These are phyloP conservation scores for Xerocomellus amylosporus DNA, from an alignment of 768 basidiomycete genomes.

Conservation along the genomic window DNA sequence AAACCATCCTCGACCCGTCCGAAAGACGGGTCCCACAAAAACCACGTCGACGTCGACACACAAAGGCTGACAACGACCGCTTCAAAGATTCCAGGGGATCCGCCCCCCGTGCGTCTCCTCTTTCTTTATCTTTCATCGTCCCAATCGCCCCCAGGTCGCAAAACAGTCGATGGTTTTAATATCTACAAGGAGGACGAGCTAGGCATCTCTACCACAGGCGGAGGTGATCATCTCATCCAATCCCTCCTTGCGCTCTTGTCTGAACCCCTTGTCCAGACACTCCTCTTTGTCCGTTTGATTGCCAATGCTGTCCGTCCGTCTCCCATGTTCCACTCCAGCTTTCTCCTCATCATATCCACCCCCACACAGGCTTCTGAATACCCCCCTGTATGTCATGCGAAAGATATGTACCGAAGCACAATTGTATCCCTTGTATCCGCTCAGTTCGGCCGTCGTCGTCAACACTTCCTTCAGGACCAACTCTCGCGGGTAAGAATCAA, in stretches of 20 bases:
- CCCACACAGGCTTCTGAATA: slow-evolving; percentile 27
- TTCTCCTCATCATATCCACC: background rate
- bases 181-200: slow-evolving; percentile 85
- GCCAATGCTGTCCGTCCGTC: slow-evolving; percentile 81
- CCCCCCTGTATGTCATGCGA: background rate
- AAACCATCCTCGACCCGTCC: slow-evolving; percentile 70
- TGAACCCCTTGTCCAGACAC: slow-evolving; percentile 54
- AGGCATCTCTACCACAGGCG: slow-evolving; percentile 62
- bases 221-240: slow-evolving; percentile 50
- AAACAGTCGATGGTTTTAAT: slow-evolving; percentile 75
- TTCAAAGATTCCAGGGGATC: slow-evolving; percentile 78
- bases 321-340: background rate
- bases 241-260: slow-evolving; percentile 12
- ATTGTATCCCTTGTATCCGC: slow-evolving; percentile 1
- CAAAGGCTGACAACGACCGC: slow-evolving; percentile 39
- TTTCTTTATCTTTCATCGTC: slow-evolving; percentile 10
- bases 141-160: slow-evolving; percentile 51
- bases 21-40: slow-evolving; percentile 32
- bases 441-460: background rate
- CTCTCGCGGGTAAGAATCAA: background rate
- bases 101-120: slow-evolving; percentile 54
- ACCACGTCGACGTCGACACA: slow-evolving; percentile 17
- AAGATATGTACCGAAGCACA: background rate
- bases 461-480: too few relatives aligned
- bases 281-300: slow-evolving; percentile 84